These are phyloP conservation scores for Citrullus mucosospermus DNA, from an alignment of 306 rosid species.

Conservation along the genomic window DNA sequence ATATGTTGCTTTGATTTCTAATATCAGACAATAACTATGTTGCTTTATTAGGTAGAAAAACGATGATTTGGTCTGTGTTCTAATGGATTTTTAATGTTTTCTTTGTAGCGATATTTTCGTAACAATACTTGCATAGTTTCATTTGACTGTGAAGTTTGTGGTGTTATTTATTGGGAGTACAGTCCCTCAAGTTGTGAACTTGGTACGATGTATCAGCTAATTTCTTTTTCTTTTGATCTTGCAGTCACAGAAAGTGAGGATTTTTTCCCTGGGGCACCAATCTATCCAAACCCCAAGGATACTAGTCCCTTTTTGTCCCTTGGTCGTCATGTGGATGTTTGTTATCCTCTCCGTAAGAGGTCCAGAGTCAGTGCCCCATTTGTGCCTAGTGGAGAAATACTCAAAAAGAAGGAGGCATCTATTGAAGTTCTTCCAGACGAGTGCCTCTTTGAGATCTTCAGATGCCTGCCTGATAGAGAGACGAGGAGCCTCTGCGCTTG, in stretches of 20 bases:
- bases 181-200: not conserved
- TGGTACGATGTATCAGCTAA: not conserved
- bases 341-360: constrained; percentile 59
- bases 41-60: not conserved
- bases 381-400: constrained; percentile 33
- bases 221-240: not conserved
- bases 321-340: constrained; percentile 45
- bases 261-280: constrained; percentile 56
- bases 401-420: constrained; percentile 53
- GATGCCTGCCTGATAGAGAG: constrained; percentile 66
- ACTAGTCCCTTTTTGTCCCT: constrained; percentile 59
- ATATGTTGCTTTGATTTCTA: not conserved
- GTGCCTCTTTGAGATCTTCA: constrained; percentile 85
- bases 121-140: not conserved
- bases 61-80: not conserved
- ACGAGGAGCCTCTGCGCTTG: constrained; percentile 63
- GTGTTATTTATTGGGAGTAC: not conserved
- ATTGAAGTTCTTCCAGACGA: constrained; percentile 82
- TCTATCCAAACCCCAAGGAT: constrained; percentile 74
- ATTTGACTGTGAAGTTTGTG: not conserved
- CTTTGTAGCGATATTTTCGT: not conserved
- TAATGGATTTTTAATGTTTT: not conserved
- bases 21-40: not conserved
- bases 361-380: constrained; percentile 48
- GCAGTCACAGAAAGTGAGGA: constrained; percentile 59